Evolutionary conservation across 345 rosid species (phyloP), one percentile per base, ranked within the genome.

Genomic region (Acer yangbiense): DNA sequence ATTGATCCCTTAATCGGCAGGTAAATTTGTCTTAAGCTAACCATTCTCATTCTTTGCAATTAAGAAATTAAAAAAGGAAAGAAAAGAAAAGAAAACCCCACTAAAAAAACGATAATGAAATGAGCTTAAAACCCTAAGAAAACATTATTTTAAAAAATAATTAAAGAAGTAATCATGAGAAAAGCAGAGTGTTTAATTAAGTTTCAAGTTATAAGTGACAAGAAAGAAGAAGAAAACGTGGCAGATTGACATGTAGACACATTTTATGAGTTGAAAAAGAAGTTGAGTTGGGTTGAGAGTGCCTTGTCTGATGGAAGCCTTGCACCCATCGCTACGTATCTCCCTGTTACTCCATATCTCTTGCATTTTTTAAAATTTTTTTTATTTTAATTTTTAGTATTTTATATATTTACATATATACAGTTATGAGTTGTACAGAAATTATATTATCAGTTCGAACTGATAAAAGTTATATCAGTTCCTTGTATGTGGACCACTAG

Each of bases 311-410:
- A 92, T 72, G 25, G 89, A 72, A 84, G 77, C 91, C 93, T 87
- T 92, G 90, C 93, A 91, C 92, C 96, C 79, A 78, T 92, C 90
- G 85, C 88, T 84, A 89, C 90, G 93, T 86, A 88, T 90, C 80
- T 82, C 71, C 21, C 41, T 29, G 78, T 72, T 84, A n/a, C n/a
- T n/a, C n/a, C n/a, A n/a, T n/a, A n/a, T n/a, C n/a, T n/a, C n/a
- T n/a, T n/a, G n/a, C n/a, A n/a, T n/a, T n/a, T n/a, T n/a, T n/a
- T n/a, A n/a, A n/a, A n/a, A n/a, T n/a, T n/a, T n/a, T n/a, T n/a
- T n/a, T n/a, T n/a, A n/a, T n/a, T n/a, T n/a, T n/a, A n/a, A n/a
- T n/a, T n/a, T n/a, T n/a, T n/a, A n/a, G n/a, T n/a, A 78, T 85
- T 80, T 16, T 57, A 16, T 57, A 57, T 57, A 18, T 21, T 32